phyloP scores from a whole-genome alignment of 1,284 basidiomycete species.

The Psilocybe mexicana region DNA sequence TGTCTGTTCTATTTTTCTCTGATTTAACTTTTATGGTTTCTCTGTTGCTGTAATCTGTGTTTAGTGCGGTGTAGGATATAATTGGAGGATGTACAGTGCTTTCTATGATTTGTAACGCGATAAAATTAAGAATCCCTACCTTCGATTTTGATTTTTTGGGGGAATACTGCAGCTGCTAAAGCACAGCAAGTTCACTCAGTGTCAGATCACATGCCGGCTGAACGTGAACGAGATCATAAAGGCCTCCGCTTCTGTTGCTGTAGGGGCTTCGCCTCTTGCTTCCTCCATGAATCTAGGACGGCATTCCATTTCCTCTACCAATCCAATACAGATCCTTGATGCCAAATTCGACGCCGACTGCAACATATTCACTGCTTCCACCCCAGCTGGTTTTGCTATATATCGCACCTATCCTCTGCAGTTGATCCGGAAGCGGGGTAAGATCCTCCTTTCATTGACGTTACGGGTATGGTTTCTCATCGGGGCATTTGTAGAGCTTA shows the following conservation, averaged over 20 bases:
- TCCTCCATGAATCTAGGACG: constrained; percentile 84
- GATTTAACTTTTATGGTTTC: neutral
- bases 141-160: no score
- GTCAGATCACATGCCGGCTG: constrained; percentile 12
- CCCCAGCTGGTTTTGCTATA: constrained; percentile 84
- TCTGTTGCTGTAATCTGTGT: neutral
- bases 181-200: neutral
- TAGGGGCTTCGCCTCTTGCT: constrained; percentile 5
- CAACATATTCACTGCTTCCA: constrained; percentile 81
- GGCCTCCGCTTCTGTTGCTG: neutral
- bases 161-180: no score
- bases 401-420: constrained; percentile 81
- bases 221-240: constrained; percentile 4
- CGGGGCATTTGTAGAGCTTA: constrained; percentile 51
- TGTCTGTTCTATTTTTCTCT: constrained; percentile 2
- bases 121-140: no score
- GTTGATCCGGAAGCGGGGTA: constrained; percentile 80
- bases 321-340: constrained; percentile 75
- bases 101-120: no score
- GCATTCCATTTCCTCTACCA: constrained; percentile 81
- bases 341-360: constrained; percentile 78
- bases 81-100: neutral
- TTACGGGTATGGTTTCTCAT: constrained; percentile 7
- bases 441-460: constrained; percentile 10
- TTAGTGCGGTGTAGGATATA: constrained; percentile 5